These are phyloP conservation scores for Spathaspora boniae DNA, from an alignment of 805 yeast species.

Conservation along the genomic window DNA sequence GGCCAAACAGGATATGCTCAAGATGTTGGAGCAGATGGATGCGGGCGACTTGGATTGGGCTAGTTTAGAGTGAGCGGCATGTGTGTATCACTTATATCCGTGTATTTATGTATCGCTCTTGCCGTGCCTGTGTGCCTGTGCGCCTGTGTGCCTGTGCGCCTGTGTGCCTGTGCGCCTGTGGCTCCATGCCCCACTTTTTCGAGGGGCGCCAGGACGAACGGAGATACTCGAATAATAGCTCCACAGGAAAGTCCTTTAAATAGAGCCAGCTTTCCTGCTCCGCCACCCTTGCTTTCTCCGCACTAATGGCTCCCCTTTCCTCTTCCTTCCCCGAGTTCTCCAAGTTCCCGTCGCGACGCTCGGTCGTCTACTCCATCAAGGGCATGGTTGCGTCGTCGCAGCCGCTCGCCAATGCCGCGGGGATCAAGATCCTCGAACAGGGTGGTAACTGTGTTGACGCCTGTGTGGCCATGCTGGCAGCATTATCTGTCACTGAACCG, in stretches of 20 bases:
- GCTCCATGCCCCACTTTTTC: too few species aligned
- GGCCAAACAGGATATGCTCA: slow-evolving; percentile 5
- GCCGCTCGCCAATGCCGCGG: slow-evolving; percentile 73
- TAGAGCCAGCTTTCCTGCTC: too few species aligned
- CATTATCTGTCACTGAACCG: slow-evolving; percentile 54
- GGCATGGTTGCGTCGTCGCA: slow-evolving; percentile 75
- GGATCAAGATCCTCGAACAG: slow-evolving; percentile 53
- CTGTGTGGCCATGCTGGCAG: slow-evolving; percentile 57
- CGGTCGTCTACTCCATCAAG: slow-evolving; percentile 66
- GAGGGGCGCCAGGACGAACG: too few species aligned
- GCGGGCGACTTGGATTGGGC: slow-evolving; percentile 9
- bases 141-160: too few species aligned
- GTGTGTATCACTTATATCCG: background rate
- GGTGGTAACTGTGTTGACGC: slow-evolving; percentile 79
- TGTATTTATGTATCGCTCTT: background rate
- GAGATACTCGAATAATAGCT: too few species aligned
- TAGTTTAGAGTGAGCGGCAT: slow-evolving; percentile 5
- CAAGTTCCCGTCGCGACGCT: slow-evolving; percentile 54
- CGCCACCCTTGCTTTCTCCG: too few species aligned
- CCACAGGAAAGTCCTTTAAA: too few species aligned
- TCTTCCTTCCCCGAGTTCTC: too few species aligned
- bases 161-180: too few species aligned
- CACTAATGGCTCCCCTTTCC: too few species aligned
- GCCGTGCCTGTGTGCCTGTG: too few species aligned
- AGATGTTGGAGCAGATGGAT: slow-evolving; percentile 7